Percentiles rank a stretch among this genome's conserved stretches.
These are phyloP conservation scores for Hymenoscyphus repandus DNA, from an alignment of 2,329 filamentous ascomycete genomes.

Conservation along the genomic window DNA sequence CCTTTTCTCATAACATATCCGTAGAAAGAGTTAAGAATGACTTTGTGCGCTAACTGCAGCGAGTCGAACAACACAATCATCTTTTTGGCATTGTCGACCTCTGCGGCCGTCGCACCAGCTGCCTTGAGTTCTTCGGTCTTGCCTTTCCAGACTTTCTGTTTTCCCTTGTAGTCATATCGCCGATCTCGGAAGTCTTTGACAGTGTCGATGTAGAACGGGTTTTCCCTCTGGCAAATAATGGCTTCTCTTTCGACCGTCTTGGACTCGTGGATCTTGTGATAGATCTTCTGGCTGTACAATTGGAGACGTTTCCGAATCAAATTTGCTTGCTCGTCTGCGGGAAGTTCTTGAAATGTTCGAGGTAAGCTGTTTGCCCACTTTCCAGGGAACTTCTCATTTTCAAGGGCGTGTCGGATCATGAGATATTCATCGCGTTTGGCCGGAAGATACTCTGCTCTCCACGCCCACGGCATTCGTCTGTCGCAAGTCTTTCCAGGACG, in stretches of 20 bases:
- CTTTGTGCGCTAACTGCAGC: conserved; percentile 93
- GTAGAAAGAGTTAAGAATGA: conserved; percentile 98
- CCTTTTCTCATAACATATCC: conserved; percentile 99
- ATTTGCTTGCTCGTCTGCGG: conserved; percentile 73
- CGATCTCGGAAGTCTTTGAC: conserved; percentile 95
- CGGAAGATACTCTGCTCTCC: conserved; percentile 95
- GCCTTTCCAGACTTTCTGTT: conserved; percentile 97
- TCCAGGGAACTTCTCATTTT: conserved; percentile 88
- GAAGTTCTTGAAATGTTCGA: conserved; percentile 75
- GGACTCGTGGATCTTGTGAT: conserved; percentile 96
- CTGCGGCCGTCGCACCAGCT: conserved; percentile 66
- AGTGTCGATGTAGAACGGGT: conserved; percentile 96
- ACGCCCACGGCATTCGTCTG: conserved; percentile 89
- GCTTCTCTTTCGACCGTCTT: conserved; percentile 91
- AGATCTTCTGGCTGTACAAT: conserved; percentile 96
- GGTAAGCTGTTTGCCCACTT: conserved; percentile 64
- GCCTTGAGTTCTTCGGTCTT: conserved; percentile 86
- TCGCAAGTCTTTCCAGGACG: conserved; percentile 96
- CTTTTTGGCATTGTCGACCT: conserved; percentile 94
- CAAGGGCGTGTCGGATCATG: conserved; percentile 89
- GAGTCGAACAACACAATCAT: conserved; percentile 98
- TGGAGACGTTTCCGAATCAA: conserved; percentile 83
- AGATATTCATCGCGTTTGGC: conserved; percentile 98
- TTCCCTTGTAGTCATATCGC: conserved; percentile 96
- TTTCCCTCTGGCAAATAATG: conserved; percentile 96